phyloP scores from a whole-genome alignment of 306 rosid genomes.

The Vicia faba region DNA sequence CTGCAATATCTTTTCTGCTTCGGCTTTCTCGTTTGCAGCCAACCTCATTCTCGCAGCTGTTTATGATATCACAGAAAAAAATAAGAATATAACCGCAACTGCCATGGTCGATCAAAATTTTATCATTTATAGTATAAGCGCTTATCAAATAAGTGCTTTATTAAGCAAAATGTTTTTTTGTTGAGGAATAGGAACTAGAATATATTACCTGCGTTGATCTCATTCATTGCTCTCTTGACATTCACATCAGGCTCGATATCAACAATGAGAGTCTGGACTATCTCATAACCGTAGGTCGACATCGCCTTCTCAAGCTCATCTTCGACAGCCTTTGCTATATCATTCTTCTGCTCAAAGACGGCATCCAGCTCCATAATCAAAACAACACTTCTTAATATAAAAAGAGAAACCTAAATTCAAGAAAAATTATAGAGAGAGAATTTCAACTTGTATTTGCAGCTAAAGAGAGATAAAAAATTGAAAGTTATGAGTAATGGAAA shows the following conservation, averaged over 20 bases:
- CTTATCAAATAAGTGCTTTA: neutral
- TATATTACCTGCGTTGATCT: conserved; percentile 67
- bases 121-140: neutral
- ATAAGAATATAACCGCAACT: neutral
- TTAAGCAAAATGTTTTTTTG: neutral
- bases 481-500: neutral
- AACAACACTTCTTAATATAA: too few relatives aligned
- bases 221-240: conserved; percentile 74
- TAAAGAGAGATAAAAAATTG: neutral
- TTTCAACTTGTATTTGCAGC: conserved; percentile 24
- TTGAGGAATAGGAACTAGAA: neutral
- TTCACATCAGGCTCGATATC: conserved; percentile 63
- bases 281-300: conserved; percentile 66
- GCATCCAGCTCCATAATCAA: conserved; percentile 40
- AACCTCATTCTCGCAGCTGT: conserved; percentile 69
- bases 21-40: conserved; percentile 74
- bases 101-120: too few relatives aligned
- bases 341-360: conserved; percentile 72
- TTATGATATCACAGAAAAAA: conserved; percentile 6
- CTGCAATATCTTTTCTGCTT: conserved; percentile 71
- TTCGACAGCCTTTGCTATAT: conserved; percentile 67
- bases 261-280: conserved; percentile 71
- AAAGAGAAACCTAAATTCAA: too few relatives aligned
- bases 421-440: neutral
- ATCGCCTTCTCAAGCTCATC: conserved; percentile 73